phyloP scores from a whole-genome alignment of 495 filamentous ascomycete species.

The Mycothermus thermophilus region DNA sequence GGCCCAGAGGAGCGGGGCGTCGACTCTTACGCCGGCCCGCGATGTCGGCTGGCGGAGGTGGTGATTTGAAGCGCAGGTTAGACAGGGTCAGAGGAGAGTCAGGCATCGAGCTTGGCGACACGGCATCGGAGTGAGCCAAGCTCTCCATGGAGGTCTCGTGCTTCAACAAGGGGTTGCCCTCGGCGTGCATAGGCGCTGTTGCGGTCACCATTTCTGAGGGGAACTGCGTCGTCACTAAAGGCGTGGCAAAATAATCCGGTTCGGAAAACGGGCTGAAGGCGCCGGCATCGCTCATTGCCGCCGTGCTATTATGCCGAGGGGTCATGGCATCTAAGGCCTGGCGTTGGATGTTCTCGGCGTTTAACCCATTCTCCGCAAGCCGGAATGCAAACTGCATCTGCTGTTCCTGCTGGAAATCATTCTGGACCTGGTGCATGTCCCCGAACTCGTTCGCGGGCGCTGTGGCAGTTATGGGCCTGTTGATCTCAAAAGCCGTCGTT shows the following conservation, averaged over 20 bases:
- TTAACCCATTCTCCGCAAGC: background rate
- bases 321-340: constrained; percentile 1
- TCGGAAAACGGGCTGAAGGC: constrained; percentile 10
- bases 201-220: constrained; percentile 14
- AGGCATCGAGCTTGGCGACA: constrained; percentile 19
- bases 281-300: constrained; percentile 2
- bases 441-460: too few species aligned
- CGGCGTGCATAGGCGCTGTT: background rate
- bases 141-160: constrained; percentile 10
- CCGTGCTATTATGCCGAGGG: constrained; percentile 4
- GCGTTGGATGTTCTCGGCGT: too few species aligned
- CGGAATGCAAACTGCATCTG: constrained; percentile 1
- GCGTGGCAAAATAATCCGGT: constrained; percentile 11
- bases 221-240: constrained; percentile 8
- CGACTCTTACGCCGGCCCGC: constrained; percentile 34
- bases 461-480: too few species aligned
- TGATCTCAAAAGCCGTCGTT: too few species aligned
- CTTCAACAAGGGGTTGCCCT: constrained; percentile 3
- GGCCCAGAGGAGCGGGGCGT: constrained; percentile 28
- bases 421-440: constrained; percentile 3
- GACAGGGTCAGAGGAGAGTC: constrained; percentile 12
- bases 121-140: constrained; percentile 9
- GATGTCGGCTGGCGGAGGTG: constrained; percentile 34
- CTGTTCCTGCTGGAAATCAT: constrained; percentile 1
- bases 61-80: constrained; percentile 28